Evolutionary conservation across 1,139 yeast genomes (phyloP), one percentile per base, ranked within the genome.

Genomic region (Suhomyces taliae): DNA sequence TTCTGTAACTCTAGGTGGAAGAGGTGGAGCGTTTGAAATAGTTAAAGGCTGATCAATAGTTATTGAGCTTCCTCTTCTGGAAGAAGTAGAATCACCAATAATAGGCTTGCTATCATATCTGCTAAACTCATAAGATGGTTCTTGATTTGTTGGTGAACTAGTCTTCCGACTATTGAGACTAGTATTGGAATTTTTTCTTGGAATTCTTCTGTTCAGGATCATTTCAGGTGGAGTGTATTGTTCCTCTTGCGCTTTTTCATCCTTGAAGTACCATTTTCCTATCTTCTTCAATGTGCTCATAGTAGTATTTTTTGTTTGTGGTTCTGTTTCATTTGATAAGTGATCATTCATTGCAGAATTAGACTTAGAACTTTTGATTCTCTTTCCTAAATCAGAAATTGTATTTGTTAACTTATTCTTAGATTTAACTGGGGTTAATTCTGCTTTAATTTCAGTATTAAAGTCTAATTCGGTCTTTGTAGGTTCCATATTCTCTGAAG

Each of bases 201-300:
- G 69, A 11, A 64, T 56, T 54, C 87, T 67, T 57, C 90, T 68
- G 41, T 70, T 80, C 43, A 80, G 73, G 29, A 83, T 83, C 89
- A 84, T 83, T 58, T 83, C 87, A 0, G 88, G 88, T 0, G 84
- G 79, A 2, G 66, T 70, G 52, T 81, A 81, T 2, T 38, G 45
- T 34, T 46, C 44, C 43, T 60, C 53, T 34, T 49, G 56, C 27
- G 54, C 44, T 45, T 61, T 72, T n/a, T 72, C 77, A 44, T 79
- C 83, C 46, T 76, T 80, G 48, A 67, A 71, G 55, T 85, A 85
- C 90, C 91, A 84, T 52, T 79, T 83, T 2, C 87, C 88, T n/a
- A 86, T 65, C 55, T 81, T 84, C 50, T 75, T 79, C 42, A 84
- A 64, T 0, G 87, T 79, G 43, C 59, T 65, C 44, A 65, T 56